Conservation (phyloP, 345 rosid genomes). For the Camelina neglecta region DNA sequence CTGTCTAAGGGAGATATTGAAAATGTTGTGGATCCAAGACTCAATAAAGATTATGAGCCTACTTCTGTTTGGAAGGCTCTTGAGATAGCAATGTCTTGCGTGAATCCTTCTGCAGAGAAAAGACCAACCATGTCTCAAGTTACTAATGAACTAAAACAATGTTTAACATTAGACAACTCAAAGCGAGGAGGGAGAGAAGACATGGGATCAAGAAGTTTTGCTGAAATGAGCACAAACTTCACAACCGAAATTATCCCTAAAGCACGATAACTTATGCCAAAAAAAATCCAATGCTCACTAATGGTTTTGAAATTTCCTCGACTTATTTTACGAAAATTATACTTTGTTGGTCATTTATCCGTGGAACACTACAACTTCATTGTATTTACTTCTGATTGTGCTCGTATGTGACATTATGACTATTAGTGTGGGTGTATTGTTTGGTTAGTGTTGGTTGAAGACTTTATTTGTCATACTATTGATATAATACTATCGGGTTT, state of each 20-base stretch:
- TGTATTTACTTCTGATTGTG: not conserved
- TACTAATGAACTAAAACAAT: not conserved
- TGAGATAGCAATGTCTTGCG: not conserved
- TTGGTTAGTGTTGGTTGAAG: not conserved
- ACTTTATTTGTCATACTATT: no score
- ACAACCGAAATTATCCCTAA: not conserved
- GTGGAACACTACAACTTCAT: not conserved
- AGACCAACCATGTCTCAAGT: slow-evolving; percentile 10
- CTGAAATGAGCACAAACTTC: not conserved
- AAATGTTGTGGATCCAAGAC: not conserved
- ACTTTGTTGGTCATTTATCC: not conserved
- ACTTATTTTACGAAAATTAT: not conserved
- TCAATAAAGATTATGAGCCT: slow-evolving; percentile 1
- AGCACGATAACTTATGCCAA: not conserved
- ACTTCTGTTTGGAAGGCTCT: slow-evolving; percentile 15
- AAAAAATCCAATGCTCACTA: not conserved
- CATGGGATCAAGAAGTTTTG: not conserved
- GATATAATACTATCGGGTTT: no score
- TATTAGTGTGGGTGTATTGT: not conserved
- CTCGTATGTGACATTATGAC: not conserved
- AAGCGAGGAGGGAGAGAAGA: not conserved
- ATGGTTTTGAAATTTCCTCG: not conserved
- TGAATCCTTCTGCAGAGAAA: not conserved
- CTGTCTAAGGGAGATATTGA: not conserved
- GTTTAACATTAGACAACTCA: not conserved